These are phyloP conservation scores for Drosera capensis DNA, from an alignment of 148 eudicot genomes.

Conservation along the genomic window DNA sequence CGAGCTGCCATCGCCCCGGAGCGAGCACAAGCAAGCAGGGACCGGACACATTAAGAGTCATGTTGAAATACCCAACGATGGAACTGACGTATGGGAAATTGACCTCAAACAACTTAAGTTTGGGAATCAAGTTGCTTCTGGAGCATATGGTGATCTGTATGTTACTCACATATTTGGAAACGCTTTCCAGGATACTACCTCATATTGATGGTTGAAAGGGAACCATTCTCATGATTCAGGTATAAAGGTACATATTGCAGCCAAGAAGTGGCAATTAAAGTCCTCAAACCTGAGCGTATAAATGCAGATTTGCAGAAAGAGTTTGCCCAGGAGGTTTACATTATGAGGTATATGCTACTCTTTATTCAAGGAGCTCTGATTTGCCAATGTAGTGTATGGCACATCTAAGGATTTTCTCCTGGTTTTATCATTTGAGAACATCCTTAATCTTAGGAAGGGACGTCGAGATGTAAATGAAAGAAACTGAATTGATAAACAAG, in stretches of 20 bases:
- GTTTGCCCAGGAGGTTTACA: conserved; percentile 94
- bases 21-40: conserved; percentile 27
- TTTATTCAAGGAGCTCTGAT: too few species aligned
- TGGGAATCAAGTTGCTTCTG: conserved; percentile 83
- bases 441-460: too few species aligned
- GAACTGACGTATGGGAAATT: conserved; percentile 98
- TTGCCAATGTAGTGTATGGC: too few species aligned
- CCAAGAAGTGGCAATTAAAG: conserved; percentile 96
- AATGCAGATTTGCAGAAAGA: conserved; percentile 76
- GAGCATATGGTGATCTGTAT: conserved; percentile 98
- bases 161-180: too few species aligned
- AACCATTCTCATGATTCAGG: conserved; percentile 26
- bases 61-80: conserved; percentile 77
- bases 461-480: too few species aligned
- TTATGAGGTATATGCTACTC: conserved; percentile 97
- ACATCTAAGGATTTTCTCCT: too few species aligned
- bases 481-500: too few species aligned
- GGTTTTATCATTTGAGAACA: too few species aligned
- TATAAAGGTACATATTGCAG: conserved; percentile 83
- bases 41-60: conserved; percentile 33
- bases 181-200: not conserved
- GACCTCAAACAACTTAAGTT: conserved; percentile 65
- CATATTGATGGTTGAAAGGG: not conserved
- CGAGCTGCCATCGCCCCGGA: conserved; percentile 32
- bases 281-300: conserved; percentile 80